A percentile compares a stretch with the other conserved stretches of the same genome.
Conservation (phyloP, 768 basidiomycete genomes). For the Gloeophyllum trabeum region DNA sequence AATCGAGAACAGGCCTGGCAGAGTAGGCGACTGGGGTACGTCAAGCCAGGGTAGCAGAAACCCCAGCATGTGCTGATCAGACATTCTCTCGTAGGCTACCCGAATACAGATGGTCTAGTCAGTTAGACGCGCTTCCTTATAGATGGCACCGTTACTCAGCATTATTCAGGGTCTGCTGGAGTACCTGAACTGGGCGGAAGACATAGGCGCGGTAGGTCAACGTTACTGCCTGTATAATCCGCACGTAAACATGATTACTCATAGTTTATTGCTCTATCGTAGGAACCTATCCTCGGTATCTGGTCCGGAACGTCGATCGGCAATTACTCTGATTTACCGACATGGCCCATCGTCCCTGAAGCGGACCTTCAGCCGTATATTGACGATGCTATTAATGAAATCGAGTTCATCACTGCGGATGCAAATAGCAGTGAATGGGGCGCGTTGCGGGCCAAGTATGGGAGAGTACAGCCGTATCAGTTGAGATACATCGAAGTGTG, state of each 20-base stretch:
- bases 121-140: background rate
- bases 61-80: background rate
- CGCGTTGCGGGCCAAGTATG: background rate
- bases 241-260: background rate
- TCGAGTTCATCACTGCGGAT: conserved; percentile 4
- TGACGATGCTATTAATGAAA: conserved; percentile 20
- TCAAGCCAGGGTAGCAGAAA: background rate
- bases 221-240: background rate
- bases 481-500: conserved; percentile 5
- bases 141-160: background rate
- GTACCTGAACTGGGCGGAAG: conserved; percentile 30
- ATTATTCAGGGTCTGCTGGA: conserved; percentile 23
- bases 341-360: conserved; percentile 24
- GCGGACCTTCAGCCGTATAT: conserved; percentile 21
- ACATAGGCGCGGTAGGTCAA: conserved; percentile 20
- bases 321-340: conserved; percentile 25
- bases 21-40: conserved; percentile 17
- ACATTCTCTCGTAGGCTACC: background rate
- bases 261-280: background rate
- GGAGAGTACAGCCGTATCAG: conserved; percentile 1
- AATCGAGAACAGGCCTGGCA: conserved; percentile 14
- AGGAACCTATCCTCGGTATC: conserved; percentile 22
- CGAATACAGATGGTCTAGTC: background rate
- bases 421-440: conserved; percentile 1
- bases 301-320: background rate